Evolutionary conservation across 2,329 filamentous ascomycete species (phyloP).

Genomic region (Ophiocordyceps polyrhachis-furcata): DNA sequence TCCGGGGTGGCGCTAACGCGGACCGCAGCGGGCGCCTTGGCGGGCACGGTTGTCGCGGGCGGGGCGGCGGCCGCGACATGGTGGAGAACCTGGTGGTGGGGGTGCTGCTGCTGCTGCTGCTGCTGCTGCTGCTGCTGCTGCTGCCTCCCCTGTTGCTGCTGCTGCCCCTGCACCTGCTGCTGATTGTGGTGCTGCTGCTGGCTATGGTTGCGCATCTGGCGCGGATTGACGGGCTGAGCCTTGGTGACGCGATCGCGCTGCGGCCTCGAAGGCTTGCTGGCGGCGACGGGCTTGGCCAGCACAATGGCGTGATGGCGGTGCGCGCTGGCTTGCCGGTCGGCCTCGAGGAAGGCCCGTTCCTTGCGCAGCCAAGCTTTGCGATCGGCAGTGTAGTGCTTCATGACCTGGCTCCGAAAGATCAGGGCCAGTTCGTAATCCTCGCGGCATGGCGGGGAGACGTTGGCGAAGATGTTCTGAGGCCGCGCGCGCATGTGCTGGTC

Average conservation of each 20-base stretch:
- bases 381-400: slow-evolving; percentile 24
- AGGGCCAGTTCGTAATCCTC: slow-evolving; percentile 36
- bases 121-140: too few relatives aligned
- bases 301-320: slow-evolving; percentile 21
- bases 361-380: slow-evolving; percentile 28
- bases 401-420: slow-evolving; percentile 32
- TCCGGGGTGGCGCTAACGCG: slow-evolving; percentile 29
- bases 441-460: slow-evolving; percentile 25
- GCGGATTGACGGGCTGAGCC: slow-evolving; percentile 9
- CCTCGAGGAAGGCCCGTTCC: slow-evolving; percentile 30
- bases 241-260: slow-evolving; percentile 17
- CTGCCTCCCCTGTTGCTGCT: background rate
- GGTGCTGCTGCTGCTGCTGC: slow-evolving; percentile 2
- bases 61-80: background rate
- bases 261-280: slow-evolving; percentile 9
- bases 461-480: slow-evolving; percentile 21
- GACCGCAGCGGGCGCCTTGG: slow-evolving; percentile 8
- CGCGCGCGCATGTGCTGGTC: slow-evolving; percentile 30
- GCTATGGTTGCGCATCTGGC: slow-evolving; percentile 15
- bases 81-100: background rate
- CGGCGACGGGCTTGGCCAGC: slow-evolving; percentile 19
- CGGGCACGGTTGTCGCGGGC: background rate
- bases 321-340: slow-evolving; percentile 25
- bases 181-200: too few relatives aligned
- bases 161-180: too few relatives aligned